Conservation (phyloP, 2,329 filamentous ascomycete genomes). For the Xylaria sp. region DNA sequence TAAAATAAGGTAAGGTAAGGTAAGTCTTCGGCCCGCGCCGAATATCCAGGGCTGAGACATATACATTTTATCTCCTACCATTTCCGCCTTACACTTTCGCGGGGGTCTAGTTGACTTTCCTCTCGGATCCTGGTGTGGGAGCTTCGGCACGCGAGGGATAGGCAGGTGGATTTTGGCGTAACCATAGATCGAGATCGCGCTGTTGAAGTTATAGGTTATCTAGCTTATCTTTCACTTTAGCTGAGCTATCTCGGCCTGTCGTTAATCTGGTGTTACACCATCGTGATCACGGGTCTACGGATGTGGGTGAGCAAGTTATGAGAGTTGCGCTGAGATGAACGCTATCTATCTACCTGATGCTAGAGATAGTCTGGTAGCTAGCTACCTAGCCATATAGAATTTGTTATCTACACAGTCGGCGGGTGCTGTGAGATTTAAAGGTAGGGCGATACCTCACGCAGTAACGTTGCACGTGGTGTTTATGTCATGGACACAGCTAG, state of each 20-base stretch:
- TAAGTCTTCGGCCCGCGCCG: conserved; percentile 24
- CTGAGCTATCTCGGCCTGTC: background rate
- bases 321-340: conserved; percentile 1
- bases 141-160: background rate
- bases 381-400: background rate
- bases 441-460: background rate
- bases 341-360: conserved; percentile 3
- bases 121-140: background rate
- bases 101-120: background rate
- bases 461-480: conserved; percentile 34
- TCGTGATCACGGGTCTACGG: conserved; percentile 1
- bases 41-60: background rate
- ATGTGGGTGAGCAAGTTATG: conserved; percentile 8
- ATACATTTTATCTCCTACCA: background rate
- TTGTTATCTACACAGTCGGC: background rate
- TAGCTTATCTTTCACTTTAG: background rate
- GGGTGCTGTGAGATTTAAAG: background rate
- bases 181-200: background rate
- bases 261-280: background rate
- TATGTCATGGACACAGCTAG: conserved; percentile 5
- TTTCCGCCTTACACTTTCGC: background rate
- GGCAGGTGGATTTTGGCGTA: background rate
- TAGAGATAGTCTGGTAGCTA: background rate
- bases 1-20: background rate
- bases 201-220: background rate